A percentile compares a stretch with the other conserved stretches of the same genome.
Evolutionary conservation across 2,329 filamentous ascomycete genomes (phyloP).

Genomic region (Pseudogymnoascus sp.): DNA sequence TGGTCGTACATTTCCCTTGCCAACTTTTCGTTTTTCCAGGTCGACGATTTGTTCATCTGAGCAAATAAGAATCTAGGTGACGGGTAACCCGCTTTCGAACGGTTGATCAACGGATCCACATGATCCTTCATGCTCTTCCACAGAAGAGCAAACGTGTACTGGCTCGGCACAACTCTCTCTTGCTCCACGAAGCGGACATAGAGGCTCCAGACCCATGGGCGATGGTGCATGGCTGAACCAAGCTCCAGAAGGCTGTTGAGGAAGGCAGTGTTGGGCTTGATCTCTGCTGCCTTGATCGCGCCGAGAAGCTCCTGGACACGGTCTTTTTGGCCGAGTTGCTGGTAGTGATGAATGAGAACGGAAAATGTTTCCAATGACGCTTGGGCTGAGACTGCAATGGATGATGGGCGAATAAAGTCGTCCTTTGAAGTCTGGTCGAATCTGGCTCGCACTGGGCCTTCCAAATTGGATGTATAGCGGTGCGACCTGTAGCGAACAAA

Average conservation of each 20-base stretch:
- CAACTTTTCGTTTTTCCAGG: constrained; percentile 34
- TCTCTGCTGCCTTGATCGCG: constrained; percentile 52
- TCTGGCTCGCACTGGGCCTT: constrained; percentile 14
- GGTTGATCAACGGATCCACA: constrained; percentile 17
- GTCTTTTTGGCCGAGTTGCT: constrained; percentile 47
- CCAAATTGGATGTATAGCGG: constrained; percentile 15
- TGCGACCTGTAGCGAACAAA: constrained; percentile 43
- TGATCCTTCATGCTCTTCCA: constrained; percentile 23
- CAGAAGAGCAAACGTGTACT: constrained; percentile 24
- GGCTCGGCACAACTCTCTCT: constrained; percentile 20
- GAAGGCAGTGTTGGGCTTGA: constrained; percentile 63
- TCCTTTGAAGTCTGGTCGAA: constrained; percentile 12
- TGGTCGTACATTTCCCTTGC: constrained; percentile 41
- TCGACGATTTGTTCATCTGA: constrained; percentile 34
- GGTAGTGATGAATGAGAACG: constrained; percentile 64
- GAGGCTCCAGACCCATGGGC: constrained; percentile 20
- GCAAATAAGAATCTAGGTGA: constrained; percentile 30
- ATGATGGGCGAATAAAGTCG: constrained; percentile 29
- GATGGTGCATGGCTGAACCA: constrained; percentile 16
- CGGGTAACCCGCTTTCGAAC: constrained; percentile 10
- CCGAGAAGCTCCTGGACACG: constrained; percentile 53
- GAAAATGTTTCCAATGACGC: constrained; percentile 73
- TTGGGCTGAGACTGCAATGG: constrained; percentile 39
- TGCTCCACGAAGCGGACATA: constrained; percentile 18
- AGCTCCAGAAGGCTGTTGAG: constrained; percentile 66